A percentile compares a stretch with the other conserved stretches of the same genome.
Conservation (phyloP, 1,139 yeast genomes). For the Geotrichum restrictum region DNA sequence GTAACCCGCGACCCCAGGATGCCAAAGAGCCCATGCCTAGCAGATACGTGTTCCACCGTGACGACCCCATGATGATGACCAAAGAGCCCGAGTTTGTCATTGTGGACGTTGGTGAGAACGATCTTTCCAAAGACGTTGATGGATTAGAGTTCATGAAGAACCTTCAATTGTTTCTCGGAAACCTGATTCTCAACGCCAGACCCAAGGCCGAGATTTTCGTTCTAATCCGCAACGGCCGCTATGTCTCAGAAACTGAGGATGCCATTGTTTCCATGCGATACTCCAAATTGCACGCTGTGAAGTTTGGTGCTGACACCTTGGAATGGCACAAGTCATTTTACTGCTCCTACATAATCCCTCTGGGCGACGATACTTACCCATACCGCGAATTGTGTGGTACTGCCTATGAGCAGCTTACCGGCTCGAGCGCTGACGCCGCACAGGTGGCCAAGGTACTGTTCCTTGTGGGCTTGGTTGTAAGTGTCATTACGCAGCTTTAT, state of each 20-base stretch:
- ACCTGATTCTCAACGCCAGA: constrained; percentile 16
- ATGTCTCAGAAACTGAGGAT: constrained; percentile 21
- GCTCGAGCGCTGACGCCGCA: constrained; percentile 3
- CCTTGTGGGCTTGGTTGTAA: neutral
- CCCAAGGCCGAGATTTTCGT: constrained; percentile 20
- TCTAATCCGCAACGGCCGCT: constrained; percentile 17
- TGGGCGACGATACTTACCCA: constrained; percentile 16
- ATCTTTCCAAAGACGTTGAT: constrained; percentile 12
- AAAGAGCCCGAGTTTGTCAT: constrained; percentile 20
- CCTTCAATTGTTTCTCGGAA: constrained; percentile 19
- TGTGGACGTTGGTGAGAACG: constrained; percentile 23
- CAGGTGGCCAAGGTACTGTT: neutral
- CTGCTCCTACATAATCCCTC: constrained; percentile 20
- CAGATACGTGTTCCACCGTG: constrained; percentile 21
- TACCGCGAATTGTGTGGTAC: constrained; percentile 19
- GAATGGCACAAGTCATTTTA: constrained; percentile 21
- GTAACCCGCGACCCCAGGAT: constrained; percentile 19
- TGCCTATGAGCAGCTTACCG: constrained; percentile 18
- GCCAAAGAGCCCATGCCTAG: constrained; percentile 20
- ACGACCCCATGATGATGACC: constrained; percentile 16
- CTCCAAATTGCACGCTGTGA: constrained; percentile 20
- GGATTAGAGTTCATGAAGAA: constrained; percentile 17
- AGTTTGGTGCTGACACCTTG: constrained; percentile 15
- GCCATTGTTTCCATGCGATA: constrained; percentile 20
- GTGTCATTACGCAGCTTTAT: neutral